Base-by-base conservation (phyloP, 371 early-diverging fungal species). In the Mortierella sp. region DNA sequence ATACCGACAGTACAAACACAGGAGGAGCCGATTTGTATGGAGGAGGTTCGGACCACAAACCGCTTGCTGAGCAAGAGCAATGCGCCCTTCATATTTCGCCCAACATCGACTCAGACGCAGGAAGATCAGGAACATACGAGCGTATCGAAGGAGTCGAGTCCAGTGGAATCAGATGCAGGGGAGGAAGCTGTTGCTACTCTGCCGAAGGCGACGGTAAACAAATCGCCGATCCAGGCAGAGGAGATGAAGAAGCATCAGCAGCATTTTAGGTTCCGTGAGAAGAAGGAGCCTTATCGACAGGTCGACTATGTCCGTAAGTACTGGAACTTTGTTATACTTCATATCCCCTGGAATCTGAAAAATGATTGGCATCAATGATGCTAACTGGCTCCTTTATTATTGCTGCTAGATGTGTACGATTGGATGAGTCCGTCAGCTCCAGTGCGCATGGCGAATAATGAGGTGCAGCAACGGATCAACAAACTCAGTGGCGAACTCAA, bases 261-360 rank as follows among this genome's bases (percentile, higher is more conserved):
- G 35, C 35, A 63, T 63, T 63, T 63, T 29, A 8, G 18, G 21
- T 63, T 63, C 63, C 2, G 18, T 12, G 63, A 63, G 35, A 63
- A 18, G 35, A 63, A 35, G 63, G 32, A 35, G 11, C 35, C 63
- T 35, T 35, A 32, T 29, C 29, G 63, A 35, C 4, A 18, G 32
- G 63, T 63, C 21, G 63, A 63, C 21, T 63, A 63, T 35, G 18
- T 63, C 29, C 63, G 63, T 63, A 63, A 63, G 63, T 63, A 35
- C 6, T 18, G 6, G 16, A 18, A 8, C 6, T n/a, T 63, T 6
- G 5, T 63, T 32, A 35, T 18, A 7, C 35, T 7, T 16, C 29
- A 4, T 4, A 29, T 63, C 11, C 51, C 18, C 16, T 35, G 38
- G 7, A 18, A 6, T 4, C 3, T 18, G 35, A 16, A 16, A 7